These are phyloP conservation scores for Blastobotrys attinorum DNA, from an alignment of 805 yeast species.

Conservation along the genomic window DNA sequence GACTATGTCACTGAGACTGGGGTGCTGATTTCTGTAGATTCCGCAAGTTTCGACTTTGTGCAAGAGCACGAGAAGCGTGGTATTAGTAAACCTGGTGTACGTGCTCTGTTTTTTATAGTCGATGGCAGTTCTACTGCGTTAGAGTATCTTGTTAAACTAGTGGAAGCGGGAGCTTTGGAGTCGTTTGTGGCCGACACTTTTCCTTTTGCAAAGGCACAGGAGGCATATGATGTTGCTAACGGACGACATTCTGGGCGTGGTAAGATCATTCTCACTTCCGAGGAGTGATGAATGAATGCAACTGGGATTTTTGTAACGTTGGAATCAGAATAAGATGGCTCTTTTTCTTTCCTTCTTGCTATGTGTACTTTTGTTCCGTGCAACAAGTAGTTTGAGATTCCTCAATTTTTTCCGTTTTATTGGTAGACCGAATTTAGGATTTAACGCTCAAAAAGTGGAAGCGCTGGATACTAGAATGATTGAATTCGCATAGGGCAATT, in stretches of 20 bases:
- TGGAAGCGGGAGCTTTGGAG: background rate
- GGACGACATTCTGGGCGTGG: background rate
- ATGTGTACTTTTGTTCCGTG: too few species aligned
- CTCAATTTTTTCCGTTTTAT: too few species aligned
- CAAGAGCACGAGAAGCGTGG: background rate
- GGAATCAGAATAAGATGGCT: too few species aligned
- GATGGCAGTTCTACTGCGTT: background rate
- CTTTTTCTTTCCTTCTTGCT: too few species aligned
- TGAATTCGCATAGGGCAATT: too few species aligned
- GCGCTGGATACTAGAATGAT: too few species aligned
- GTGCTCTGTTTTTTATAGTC: background rate
- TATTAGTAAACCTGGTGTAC: background rate
- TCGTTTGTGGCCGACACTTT: background rate
- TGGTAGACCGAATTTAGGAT: too few species aligned
- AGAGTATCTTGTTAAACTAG: background rate
- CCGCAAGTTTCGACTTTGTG: background rate
- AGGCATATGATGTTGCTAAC: background rate
- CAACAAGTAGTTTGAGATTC: too few species aligned
- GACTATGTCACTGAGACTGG: background rate
- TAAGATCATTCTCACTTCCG: background rate
- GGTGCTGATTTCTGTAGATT: background rate
- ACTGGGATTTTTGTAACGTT: too few species aligned
- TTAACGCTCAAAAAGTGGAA: too few species aligned
- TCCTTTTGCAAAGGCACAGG: background rate
- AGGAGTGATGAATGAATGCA: too few species aligned